Base-by-base conservation (phyloP, 2,329 filamentous ascomycete genomes). In the Aspergillus puulaauensis region DNA sequence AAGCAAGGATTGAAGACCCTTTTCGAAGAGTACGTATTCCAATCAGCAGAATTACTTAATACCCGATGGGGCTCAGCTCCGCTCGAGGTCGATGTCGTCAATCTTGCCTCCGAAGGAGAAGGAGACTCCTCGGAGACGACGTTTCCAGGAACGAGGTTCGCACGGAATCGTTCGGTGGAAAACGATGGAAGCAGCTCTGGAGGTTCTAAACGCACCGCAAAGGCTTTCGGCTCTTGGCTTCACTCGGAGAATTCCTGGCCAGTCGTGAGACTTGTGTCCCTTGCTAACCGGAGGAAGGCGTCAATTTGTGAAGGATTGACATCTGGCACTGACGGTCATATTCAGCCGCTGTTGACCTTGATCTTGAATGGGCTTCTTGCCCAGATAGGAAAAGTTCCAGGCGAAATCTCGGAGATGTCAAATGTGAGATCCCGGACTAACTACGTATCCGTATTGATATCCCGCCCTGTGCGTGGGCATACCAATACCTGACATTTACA, bases 231-330 rank as follows among this genome's bases (percentile, higher is more conserved):
- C 23, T 39, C 51, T 58, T 54, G 50, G 56, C 56, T 43, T 37
- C 3, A 6, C 33, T 43, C 56, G 56, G 56, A 54, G 50, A 58
- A 58, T 58, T 58, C 39, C 51, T 58, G 31, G 17, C 56, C 56
- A 54, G 51, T 58, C 40, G 45, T 50, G 35, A 23, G 11, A 43
- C 45, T 43, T 37, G 39, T 27, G 46, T 41, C 27, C 46, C 44
- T 48, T 41, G 43, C 33, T 40, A 49, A 45, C 11, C 37, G 12
- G 43, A n/a, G 40, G 4, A 37, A 37, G 15, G 9, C 15, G n/a
- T 35, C 9, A n/a, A 46, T 14, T 40, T 37, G 8, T 37, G 35
- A 37, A n/a, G 35, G 35, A 15, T n/a, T n/a, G 35, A 37, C 31
- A 37, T 31, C 41, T 54, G 24, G 31, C 31, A 27, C 19, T 33